Conservation (phyloP, 2,329 filamentous ascomycete species). For the Fusarium sp. region DNA sequence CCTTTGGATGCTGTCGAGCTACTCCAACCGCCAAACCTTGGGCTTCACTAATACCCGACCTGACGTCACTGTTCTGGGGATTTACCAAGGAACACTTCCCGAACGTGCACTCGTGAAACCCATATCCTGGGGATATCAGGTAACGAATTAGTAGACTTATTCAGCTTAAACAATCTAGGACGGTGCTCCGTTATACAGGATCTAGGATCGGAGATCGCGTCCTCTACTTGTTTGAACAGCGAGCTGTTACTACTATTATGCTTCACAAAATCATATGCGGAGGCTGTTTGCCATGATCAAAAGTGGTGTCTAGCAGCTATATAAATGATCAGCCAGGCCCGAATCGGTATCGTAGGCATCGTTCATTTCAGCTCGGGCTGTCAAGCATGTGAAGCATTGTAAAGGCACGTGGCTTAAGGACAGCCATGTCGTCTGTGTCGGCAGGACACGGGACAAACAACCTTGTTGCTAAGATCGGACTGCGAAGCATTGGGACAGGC, state of each 20-base stretch:
- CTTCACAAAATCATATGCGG: background rate
- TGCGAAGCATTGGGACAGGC: background rate
- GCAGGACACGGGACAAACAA: background rate
- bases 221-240: background rate
- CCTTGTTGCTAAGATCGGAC: background rate
- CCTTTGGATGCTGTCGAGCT: background rate
- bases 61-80: conserved; percentile 31
- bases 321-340: background rate
- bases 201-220: background rate
- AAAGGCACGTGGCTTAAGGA: conserved; percentile 20
- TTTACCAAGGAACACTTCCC: conserved; percentile 19
- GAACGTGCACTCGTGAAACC: conserved; percentile 17
- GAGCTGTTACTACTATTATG: background rate
- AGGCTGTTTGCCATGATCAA: background rate
- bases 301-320: background rate
- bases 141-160: conserved; percentile 1
- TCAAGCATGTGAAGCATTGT: background rate
- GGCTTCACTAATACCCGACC: conserved; percentile 13
- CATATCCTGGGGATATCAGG: conserved; percentile 1
- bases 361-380: conserved; percentile 5
- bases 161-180: background rate
- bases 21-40: conserved; percentile 6
- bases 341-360: background rate
- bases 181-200: background rate
- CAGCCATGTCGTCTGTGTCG: conserved; percentile 21